Evolutionary conservation across 192 early-diverging fungal species (phyloP), one percentile per base, ranked within the genome.

Genomic region (Diversispora eburnea): DNA sequence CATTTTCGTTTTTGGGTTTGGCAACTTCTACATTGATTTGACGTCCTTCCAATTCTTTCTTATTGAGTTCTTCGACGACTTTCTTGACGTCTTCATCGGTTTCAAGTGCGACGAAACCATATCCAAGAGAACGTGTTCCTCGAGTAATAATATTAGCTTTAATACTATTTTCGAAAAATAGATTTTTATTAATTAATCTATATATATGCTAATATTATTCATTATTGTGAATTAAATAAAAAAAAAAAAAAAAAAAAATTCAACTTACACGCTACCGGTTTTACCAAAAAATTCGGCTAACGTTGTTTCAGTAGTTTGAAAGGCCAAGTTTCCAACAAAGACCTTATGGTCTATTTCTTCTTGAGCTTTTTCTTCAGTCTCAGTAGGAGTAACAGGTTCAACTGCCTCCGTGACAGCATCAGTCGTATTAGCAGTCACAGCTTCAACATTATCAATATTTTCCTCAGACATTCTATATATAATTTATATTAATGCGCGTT

Each of bases 291-390:
- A 89, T 46, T 90, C 87, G 62, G 81, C 79, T 52, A 99, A 87
- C 78, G 90, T 85, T 54, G 84, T 88, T 78, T 95, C 88, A 49
- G 86, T 95, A 67, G 93, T 93, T 77, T 86, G 80, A 86, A 96
- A 97, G 33, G 95, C 81, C 69, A 98, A 85, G 87, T 98, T 98
- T 63, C 96, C 95, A 43, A 95, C 93, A 88, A 97, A 98, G 57
- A 95, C 93, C 88, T 96, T 95, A 84, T 84, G 74, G 64, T 77
- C 83, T 70, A 77, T 69, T 70, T 82, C 80, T 74, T 78, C 78
- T 70, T 71, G 54, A 46, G 47, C 43, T 41, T 43, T 78, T 70
- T 64, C 65, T 19, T 52, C 48, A 12, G 12, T 45, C 5, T 25
- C 52, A 71, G 9, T 47, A n/a, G 42, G 56, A 7, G 39, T 60